Conservation (phyloP, 805 yeast genomes). For the Wickerhamiella shivajii region DNA sequence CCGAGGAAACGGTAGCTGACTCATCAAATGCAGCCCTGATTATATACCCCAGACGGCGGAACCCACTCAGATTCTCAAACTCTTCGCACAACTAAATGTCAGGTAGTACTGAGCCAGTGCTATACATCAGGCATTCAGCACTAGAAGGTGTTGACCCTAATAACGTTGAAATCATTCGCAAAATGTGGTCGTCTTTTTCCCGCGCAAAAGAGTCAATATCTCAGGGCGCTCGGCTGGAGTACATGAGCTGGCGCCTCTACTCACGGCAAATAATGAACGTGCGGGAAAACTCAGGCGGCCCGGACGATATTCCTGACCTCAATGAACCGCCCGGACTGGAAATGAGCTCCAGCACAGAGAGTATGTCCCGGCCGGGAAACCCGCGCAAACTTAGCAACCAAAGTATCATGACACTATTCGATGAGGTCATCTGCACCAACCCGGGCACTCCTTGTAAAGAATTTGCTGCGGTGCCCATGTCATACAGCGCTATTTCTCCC, state of each 20-base stretch:
- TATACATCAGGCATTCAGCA: slow-evolving; percentile 15
- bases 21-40: too few relatives aligned
- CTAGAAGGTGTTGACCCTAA: slow-evolving; percentile 16
- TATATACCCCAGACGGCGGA: too few relatives aligned
- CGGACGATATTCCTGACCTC: slow-evolving; percentile 1
- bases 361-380: background rate
- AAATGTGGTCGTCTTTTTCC: slow-evolving; percentile 18
- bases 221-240: slow-evolving; percentile 17
- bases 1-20: too few relatives aligned
- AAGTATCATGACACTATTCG: slow-evolving; percentile 3
- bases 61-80: too few relatives aligned
- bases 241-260: slow-evolving; percentile 19
- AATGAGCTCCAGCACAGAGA: slow-evolving; percentile 5
- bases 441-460: slow-evolving; percentile 8
- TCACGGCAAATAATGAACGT: slow-evolving; percentile 13
- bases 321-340: slow-evolving; percentile 6
- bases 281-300: slow-evolving; percentile 1
- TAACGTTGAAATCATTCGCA: slow-evolving; percentile 16
- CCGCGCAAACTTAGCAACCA: slow-evolving; percentile 2
- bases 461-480: too few relatives aligned
- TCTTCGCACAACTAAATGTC: too few relatives aligned
- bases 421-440: slow-evolving; percentile 4
- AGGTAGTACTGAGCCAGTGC: too few relatives aligned
- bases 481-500: too few relatives aligned
- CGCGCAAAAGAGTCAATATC: slow-evolving; percentile 16